phyloP scores from a whole-genome alignment of 2,329 filamentous ascomycete genomes.

The Plectosphaerella sp. region DNA sequence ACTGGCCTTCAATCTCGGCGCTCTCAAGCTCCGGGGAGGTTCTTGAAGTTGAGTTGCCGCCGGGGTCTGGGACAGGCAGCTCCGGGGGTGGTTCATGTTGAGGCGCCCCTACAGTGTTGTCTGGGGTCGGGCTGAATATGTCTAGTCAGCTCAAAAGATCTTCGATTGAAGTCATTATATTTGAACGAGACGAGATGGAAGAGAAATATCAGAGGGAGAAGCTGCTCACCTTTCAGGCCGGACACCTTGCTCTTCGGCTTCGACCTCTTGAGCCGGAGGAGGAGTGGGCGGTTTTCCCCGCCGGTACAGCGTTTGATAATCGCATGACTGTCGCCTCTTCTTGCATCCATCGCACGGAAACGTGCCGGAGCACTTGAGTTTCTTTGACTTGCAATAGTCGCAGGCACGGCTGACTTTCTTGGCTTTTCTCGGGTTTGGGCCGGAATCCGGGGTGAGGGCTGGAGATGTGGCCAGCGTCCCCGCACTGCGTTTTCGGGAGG shows the following conservation, averaged over 20 bases:
- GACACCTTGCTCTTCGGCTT: background rate
- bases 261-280: constrained; percentile 10
- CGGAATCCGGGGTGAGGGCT: background rate
- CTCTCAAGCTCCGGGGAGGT: constrained; percentile 23
- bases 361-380: constrained; percentile 30
- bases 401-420: constrained; percentile 32
- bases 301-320: constrained; percentile 29
- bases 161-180: background rate
- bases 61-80: background rate
- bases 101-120: background rate
- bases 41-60: background rate
- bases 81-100: background rate
- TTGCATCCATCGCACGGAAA: constrained; percentile 27
- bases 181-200: too few species aligned
- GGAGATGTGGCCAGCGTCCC: background rate
- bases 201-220: background rate
- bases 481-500: background rate
- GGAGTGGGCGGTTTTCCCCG: constrained; percentile 32
- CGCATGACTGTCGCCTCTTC: constrained; percentile 20
- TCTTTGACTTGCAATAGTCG: constrained; percentile 31
- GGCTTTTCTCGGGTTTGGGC: constrained; percentile 5
- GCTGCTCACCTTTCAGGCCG: background rate
- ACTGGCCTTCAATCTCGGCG: constrained; percentile 43
- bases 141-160: background rate
- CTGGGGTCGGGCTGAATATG: background rate